Evolutionary conservation across 345 rosid species (phyloP), one percentile per base, ranked within the genome.

Genomic region (Citrus hindsii): DNA sequence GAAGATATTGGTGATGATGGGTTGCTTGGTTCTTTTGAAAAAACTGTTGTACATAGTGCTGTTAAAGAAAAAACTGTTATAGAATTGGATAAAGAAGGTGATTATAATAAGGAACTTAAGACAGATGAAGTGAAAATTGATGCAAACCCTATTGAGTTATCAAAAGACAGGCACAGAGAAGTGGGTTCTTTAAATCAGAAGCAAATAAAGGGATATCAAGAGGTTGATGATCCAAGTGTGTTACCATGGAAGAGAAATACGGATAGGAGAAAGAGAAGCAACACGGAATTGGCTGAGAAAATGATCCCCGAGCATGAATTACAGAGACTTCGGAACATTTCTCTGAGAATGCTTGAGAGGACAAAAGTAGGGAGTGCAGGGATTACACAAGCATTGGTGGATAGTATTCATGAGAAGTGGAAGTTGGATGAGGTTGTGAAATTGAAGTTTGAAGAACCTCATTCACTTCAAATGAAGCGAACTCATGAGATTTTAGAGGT

Each of bases 281-380:
- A 87, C 63, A 81, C 92, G 0, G 80, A 83, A 73, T 79, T 84
- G 80, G 95, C 92, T 0, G 93, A 91, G 88, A 86, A 76, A 40
- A 73, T 73, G 25, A 67, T 93, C 70, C 98, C 98, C 1, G 95
- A 87, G 73, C 92, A 91, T 68, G 97, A 95, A 79, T 68, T 95
- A 64, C 87, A 21, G 83, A 89, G 98, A 91, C 86, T 92, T 12
- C 89, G 98, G 85, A 91, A 86, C 30, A 38, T 91, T 79, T 84
- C 98, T 32, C 77, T 93, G 82, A 88, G 97, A 86, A 95, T 91
- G 95, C 77, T 88, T 60, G 97, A 92, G 87, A 92, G 99, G 86
- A 79, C 81, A 6, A 93, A 93, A 85, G 98, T 95, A 33, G 94
- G 97, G 37, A 84, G 83, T 56, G 92, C 93, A 4, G 97, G 98